Conservation (phyloP, 495 filamentous ascomycete genomes). For the Xylaria palmicola region DNA sequence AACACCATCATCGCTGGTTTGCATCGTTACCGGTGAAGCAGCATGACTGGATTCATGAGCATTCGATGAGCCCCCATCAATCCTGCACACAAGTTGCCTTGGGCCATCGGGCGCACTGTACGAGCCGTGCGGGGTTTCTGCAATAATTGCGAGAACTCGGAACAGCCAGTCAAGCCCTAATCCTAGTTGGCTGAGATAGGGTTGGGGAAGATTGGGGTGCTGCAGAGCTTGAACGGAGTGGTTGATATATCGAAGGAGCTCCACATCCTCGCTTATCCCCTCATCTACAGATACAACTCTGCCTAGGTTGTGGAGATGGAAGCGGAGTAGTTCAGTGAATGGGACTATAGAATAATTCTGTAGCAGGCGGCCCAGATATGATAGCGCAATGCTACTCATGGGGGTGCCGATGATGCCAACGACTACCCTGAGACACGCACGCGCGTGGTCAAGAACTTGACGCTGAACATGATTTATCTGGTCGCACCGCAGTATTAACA, state of each 20-base stretch:
- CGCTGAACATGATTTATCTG: background rate
- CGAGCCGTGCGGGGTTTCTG: background rate
- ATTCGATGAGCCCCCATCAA: background rate
- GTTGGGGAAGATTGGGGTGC: background rate
- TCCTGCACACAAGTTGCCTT: background rate
- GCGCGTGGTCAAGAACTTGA: background rate
- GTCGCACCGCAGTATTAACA: background rate
- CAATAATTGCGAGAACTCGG: background rate
- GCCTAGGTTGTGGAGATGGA: background rate
- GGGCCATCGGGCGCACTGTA: background rate
- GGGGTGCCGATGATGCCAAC: background rate
- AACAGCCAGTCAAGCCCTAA: background rate
- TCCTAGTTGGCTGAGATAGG: background rate
- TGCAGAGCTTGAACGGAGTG: background rate
- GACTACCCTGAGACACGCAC: background rate
- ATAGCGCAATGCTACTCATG: background rate
- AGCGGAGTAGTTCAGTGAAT: background rate
- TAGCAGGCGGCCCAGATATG: background rate
- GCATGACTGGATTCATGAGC: background rate
- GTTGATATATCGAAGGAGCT: background rate
- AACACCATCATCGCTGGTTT: background rate
- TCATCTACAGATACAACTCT: background rate
- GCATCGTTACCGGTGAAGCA: background rate
- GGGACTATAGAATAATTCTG: background rate
- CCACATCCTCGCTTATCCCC: background rate